phyloP scores from a whole-genome alignment of 768 basidiomycete species.

The Leccinum imitatum region DNA sequence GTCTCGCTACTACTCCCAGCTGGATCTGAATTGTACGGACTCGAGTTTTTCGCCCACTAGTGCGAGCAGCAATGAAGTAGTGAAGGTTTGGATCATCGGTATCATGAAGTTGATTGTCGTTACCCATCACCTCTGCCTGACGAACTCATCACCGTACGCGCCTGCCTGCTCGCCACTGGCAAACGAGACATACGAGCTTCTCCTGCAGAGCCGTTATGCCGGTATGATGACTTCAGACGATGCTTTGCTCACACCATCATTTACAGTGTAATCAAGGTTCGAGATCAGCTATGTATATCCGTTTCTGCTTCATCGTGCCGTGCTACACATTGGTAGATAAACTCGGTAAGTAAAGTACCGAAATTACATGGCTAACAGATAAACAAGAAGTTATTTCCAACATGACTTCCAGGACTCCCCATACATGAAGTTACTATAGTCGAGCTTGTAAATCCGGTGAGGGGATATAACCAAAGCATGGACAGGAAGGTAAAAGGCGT shows the following conservation, averaged over 20 bases:
- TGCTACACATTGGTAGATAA: background rate
- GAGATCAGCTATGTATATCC: too few relatives aligned
- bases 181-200: background rate
- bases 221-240: background rate
- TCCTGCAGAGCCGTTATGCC: background rate
- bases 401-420: slow-evolving; percentile 22
- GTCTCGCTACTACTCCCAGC: background rate
- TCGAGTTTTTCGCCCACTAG: background rate
- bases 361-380: background rate
- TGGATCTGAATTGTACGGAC: background rate
- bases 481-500: slow-evolving; percentile 16
- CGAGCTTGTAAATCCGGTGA: slow-evolving; percentile 11
- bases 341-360: background rate
- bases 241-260: background rate
- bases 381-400: slow-evolving; percentile 14
- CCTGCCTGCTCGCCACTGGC: background rate
- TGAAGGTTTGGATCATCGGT: background rate
- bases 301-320: background rate
- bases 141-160: background rate
- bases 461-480: slow-evolving; percentile 18
- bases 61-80: background rate
- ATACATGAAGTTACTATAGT: slow-evolving; percentile 8
- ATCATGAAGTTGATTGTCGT: background rate
- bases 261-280: background rate
- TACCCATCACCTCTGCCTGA: background rate